phyloP scores from a whole-genome alignment of 306 rosid species.

The Canavalia ensiformis region DNA sequence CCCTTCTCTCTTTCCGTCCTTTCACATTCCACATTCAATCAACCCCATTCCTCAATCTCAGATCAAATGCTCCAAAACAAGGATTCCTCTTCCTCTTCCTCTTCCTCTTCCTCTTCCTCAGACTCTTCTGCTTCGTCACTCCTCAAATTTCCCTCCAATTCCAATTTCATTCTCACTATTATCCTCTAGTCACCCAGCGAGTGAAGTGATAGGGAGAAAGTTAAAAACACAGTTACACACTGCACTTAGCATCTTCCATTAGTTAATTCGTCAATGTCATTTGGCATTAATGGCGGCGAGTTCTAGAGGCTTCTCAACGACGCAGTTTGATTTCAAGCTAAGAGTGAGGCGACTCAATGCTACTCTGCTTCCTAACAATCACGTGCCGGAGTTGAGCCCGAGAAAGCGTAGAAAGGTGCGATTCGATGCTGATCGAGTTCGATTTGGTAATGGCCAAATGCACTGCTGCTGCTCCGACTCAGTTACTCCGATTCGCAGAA shows the following conservation, averaged over 20 bases:
- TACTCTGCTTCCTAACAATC: conserved; percentile 38
- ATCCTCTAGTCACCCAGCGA: not conserved
- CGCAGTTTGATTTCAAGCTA: conserved; percentile 68
- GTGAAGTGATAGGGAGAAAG: not conserved
- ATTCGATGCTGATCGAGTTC: conserved; percentile 49
- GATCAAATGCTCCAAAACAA: conserved; percentile 48
- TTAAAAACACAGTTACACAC: not conserved
- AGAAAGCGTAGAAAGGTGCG: conserved; percentile 59
- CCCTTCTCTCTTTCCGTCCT: not conserved
- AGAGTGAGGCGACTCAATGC: conserved; percentile 45
- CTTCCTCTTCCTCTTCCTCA: not conserved
- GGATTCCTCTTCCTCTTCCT: conserved; percentile 37
- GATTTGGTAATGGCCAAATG: conserved; percentile 39
- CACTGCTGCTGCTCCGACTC: conserved; percentile 75
- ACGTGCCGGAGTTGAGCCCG: conserved; percentile 44
- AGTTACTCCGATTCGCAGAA: conserved; percentile 70
- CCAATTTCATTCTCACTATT: conserved; percentile 14
- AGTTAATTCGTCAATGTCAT: conserved; percentile 51
- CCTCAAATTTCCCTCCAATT: not conserved
- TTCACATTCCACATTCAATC: conserved; percentile 6
- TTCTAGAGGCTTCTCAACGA: conserved; percentile 72
- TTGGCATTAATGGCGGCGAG: conserved; percentile 68
- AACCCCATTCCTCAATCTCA: conserved; percentile 1
- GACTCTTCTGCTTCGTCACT: not conserved
- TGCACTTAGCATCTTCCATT: not conserved